phyloP scores from a whole-genome alignment of 192 early-diverging fungal species.

The Chytriomyces sp. region DNA sequence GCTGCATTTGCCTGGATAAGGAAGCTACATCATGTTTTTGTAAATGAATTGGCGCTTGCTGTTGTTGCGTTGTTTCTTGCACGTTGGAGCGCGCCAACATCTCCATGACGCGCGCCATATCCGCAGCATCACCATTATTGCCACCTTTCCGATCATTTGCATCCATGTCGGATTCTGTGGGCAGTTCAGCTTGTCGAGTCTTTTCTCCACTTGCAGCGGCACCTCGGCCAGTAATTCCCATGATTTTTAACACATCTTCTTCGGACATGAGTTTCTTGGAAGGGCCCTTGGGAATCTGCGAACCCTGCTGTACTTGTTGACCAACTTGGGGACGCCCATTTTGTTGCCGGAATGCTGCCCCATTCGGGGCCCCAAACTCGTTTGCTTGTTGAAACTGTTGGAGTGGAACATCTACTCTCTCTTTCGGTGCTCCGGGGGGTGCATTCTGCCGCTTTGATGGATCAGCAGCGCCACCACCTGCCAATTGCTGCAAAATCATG shows the following conservation, averaged over 20 bases:
- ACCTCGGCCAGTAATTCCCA: constrained; percentile 7
- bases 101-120: constrained; percentile 28
- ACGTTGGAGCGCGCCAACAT: constrained; percentile 23
- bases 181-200: neutral
- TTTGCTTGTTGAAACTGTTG: neutral
- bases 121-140: constrained; percentile 2
- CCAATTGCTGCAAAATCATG: constrained; percentile 25
- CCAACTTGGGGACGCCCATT: neutral
- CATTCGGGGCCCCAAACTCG: neutral
- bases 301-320: neutral
- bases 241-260: constrained; percentile 23
- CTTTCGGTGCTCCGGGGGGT: no score
- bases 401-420: no score
- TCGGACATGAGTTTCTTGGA: constrained; percentile 25
- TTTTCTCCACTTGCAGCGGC: constrained; percentile 1
- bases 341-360: neutral
- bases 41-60: neutral
- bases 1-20: no score
- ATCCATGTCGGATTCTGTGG: neutral
- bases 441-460: no score
- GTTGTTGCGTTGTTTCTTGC: constrained; percentile 9
- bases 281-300: neutral
- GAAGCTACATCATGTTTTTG: neutral
- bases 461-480: constrained; percentile 5
- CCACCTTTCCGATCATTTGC: neutral